Percentiles rank a stretch among this genome's conserved stretches.
Evolutionary conservation across 2,329 filamentous ascomycete species (phyloP).

Genomic region (Aphanoascus verrucosus): DNA sequence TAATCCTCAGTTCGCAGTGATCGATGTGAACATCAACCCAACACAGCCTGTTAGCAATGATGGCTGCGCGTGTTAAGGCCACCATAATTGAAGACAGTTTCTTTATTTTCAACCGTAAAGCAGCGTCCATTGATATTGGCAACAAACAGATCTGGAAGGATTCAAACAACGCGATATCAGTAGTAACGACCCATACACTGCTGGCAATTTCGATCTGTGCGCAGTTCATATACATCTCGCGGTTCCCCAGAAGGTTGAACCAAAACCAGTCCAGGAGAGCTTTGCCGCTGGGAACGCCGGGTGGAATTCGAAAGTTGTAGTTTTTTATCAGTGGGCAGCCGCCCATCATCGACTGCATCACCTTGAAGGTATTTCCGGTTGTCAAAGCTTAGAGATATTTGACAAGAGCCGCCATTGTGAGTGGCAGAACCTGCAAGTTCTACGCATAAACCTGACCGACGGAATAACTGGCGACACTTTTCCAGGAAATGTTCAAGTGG

Average conservation of each 20-base stretch:
- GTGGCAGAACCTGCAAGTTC: conserved; percentile 51
- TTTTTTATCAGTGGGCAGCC: conserved; percentile 43
- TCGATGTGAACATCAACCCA: conserved; percentile 79
- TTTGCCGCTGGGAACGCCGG: conserved; percentile 48
- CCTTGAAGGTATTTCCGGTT: conserved; percentile 58
- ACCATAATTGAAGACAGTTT: conserved; percentile 12
- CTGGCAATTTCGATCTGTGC: conserved; percentile 54
- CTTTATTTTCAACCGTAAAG: conserved; percentile 8
- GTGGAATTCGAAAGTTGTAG: conserved; percentile 58
- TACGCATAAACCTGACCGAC: conserved; percentile 54
- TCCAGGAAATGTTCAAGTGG: conserved; percentile 40
- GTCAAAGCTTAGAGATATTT: conserved; percentile 65
- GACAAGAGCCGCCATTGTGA: conserved; percentile 65
- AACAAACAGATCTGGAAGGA: conserved; percentile 12
- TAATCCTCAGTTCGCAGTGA: conserved; percentile 53
- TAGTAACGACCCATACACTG: neutral
- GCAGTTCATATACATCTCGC: conserved; percentile 66
- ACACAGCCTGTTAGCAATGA: conserved; percentile 58
- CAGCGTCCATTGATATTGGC: conserved; percentile 13
- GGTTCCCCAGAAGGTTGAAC: conserved; percentile 52
- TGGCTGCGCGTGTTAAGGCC: conserved; percentile 58
- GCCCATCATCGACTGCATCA: conserved; percentile 54
- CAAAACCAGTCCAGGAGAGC: conserved; percentile 66
- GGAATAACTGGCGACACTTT: conserved; percentile 49
- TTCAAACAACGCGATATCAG: neutral